These are phyloP conservation scores for Amanita pallidorosea DNA, from an alignment of 768 basidiomycete genomes.

Conservation along the genomic window DNA sequence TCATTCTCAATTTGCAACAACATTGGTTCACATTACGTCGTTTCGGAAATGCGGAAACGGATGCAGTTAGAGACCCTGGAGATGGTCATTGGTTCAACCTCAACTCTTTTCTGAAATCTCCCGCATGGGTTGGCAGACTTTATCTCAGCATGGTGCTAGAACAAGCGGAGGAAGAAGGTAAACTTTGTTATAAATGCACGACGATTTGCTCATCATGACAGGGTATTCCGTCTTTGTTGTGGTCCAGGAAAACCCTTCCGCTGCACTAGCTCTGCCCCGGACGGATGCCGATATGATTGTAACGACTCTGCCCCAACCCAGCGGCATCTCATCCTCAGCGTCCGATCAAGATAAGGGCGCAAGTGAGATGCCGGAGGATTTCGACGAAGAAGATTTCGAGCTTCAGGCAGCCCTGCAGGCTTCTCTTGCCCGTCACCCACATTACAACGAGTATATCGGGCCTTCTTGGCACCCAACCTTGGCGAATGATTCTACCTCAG, in stretches of 20 bases:
- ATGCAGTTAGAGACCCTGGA: slow-evolving; percentile 30
- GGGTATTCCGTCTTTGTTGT: slow-evolving; percentile 80
- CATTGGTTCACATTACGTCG: slow-evolving; percentile 88
- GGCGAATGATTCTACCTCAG: no score
- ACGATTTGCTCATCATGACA: slow-evolving; percentile 15
- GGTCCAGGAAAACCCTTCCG: slow-evolving; percentile 46
- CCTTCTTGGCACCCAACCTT: not conserved
- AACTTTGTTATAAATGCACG: slow-evolving; percentile 6
- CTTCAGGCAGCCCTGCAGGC: slow-evolving; percentile 84
- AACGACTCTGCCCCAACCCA: slow-evolving; percentile 46
- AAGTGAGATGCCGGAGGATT: slow-evolving; percentile 18
- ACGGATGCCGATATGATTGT: slow-evolving; percentile 67
- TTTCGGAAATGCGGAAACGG: slow-evolving; percentile 49
- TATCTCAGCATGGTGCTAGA: slow-evolving; percentile 82
- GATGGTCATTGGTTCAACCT: slow-evolving; percentile 83
- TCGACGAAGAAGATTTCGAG: slow-evolving; percentile 82
- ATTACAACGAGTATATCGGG: slow-evolving; percentile 1
- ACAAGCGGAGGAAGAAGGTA: slow-evolving; percentile 81
- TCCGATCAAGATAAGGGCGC: not conserved
- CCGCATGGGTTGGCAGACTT: slow-evolving; percentile 76
- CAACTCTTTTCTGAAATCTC: slow-evolving; percentile 58
- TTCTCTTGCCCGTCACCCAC: slow-evolving; percentile 36
- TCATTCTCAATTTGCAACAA: slow-evolving; percentile 76
- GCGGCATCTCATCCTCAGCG: slow-evolving; percentile 16
- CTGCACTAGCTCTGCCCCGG: slow-evolving; percentile 44